These are phyloP conservation scores for Leptodontidium sp. DNA, from an alignment of 2,329 filamentous ascomycete genomes.

Conservation along the genomic window DNA sequence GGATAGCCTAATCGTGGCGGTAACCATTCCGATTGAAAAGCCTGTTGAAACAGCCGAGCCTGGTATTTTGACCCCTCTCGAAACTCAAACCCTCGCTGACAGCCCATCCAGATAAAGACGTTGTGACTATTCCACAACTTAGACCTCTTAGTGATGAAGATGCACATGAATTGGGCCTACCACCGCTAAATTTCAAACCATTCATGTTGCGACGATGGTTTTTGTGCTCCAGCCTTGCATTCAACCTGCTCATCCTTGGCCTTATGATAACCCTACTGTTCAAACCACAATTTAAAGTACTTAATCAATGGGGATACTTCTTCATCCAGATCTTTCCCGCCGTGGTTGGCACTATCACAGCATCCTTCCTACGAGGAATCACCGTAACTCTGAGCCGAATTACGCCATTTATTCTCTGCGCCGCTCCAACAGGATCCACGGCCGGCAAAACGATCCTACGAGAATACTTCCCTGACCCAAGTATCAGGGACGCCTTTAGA, in stretches of 20 bases:
- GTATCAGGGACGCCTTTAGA: not conserved
- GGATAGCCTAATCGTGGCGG: not conserved
- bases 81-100: not conserved
- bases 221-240: not conserved
- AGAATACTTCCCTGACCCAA: conserved; percentile 6
- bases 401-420: conserved; percentile 11
- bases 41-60: not conserved
- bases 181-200: conserved; percentile 6
- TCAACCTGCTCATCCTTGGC: conserved; percentile 2
- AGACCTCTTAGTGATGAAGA: not conserved
- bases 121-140: not conserved
- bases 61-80: not conserved
- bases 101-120: too few relatives aligned
- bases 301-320: conserved; percentile 17
- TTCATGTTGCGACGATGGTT: conserved; percentile 6
- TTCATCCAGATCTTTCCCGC: conserved; percentile 13
- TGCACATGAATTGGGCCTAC: not conserved
- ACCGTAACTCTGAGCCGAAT: conserved; percentile 11
- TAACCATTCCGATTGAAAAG: not conserved
- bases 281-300: conserved; percentile 4
- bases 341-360: conserved; percentile 7
- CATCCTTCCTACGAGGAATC: conserved; percentile 8
- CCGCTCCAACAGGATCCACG: not conserved
- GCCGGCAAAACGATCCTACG: not conserved
- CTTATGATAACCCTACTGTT: conserved; percentile 5